Conservation (phyloP, 805 yeast species). For the Cyberlindnera americana region DNA sequence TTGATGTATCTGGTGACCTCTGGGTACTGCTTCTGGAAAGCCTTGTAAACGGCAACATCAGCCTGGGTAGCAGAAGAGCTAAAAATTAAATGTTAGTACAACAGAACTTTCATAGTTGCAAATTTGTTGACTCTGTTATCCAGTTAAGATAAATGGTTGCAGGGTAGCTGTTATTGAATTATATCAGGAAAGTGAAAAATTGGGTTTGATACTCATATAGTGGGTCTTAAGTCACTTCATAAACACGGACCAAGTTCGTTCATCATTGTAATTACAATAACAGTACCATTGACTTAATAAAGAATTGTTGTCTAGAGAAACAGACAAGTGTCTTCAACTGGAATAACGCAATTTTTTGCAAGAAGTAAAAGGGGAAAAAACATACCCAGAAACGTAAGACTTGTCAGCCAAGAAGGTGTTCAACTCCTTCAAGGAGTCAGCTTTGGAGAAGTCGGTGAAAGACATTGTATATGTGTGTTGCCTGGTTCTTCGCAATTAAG, state of each 20-base stretch:
- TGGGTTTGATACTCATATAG: constrained; percentile 81
- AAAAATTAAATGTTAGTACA: constrained; percentile 17
- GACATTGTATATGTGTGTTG: constrained; percentile 46
- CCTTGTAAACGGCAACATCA: constrained; percentile 90
- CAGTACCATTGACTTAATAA: background rate
- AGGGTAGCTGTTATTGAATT: background rate
- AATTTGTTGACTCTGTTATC: too few species aligned
- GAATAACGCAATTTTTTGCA: background rate
- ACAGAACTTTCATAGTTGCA: background rate
- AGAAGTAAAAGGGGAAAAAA: constrained; percentile 23
- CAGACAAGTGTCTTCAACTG: background rate
- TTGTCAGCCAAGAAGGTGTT: constrained; percentile 86
- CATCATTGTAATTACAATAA: constrained; percentile 45
- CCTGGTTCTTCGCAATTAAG: background rate
- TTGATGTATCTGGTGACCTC: constrained; percentile 97
- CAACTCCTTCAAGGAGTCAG: constrained; percentile 68
- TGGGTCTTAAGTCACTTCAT: constrained; percentile 96
- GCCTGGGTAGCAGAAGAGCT: constrained; percentile 93
- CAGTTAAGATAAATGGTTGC: too few species aligned
- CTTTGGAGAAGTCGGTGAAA: constrained; percentile 76
- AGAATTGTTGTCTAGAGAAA: background rate
- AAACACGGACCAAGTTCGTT: constrained; percentile 90
- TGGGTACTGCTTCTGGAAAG: constrained; percentile 90
- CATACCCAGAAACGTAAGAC: constrained; percentile 96
- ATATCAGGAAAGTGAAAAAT: constrained; percentile 40